phyloP scores from a whole-genome alignment of 495 filamentous ascomycete genomes.

The Aspergillus funiculosus region DNA sequence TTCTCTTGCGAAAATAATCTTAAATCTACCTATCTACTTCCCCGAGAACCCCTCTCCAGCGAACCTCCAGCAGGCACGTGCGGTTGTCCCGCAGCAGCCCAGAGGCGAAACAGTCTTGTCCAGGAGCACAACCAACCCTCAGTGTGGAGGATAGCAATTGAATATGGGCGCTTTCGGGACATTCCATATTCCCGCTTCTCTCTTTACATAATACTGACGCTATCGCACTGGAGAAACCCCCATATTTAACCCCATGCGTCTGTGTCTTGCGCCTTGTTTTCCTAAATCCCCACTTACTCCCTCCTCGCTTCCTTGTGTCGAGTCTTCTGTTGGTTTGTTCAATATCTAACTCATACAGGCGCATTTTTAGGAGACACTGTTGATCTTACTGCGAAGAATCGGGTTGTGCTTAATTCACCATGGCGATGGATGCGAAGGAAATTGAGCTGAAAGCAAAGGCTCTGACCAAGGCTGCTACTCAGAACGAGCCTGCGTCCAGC shows the following conservation, averaged over 20 bases:
- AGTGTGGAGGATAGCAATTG: too few species aligned
- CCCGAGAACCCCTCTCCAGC: neutral
- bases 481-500: conserved; percentile 57
- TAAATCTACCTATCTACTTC: neutral
- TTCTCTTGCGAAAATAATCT: neutral
- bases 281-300: neutral
- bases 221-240: too few species aligned
- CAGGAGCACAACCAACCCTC: too few species aligned
- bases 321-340: neutral
- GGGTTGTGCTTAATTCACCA: conserved; percentile 1
- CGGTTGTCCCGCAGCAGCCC: neutral
- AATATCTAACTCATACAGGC: neutral
- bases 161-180: too few species aligned
- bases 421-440: conserved; percentile 72
- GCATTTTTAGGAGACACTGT: neutral
- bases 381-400: neutral
- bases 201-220: too few species aligned
- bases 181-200: too few species aligned
- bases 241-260: neutral
- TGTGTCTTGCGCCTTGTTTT: conserved; percentile 1
- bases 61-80: conserved; percentile 3
- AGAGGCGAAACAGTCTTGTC: neutral
- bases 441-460: conserved; percentile 66
- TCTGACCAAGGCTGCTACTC: conserved; percentile 68
- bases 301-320: neutral